Conservation (phyloP, 352 stramenopile species). For the Elongisporangium prolatum region DNA sequence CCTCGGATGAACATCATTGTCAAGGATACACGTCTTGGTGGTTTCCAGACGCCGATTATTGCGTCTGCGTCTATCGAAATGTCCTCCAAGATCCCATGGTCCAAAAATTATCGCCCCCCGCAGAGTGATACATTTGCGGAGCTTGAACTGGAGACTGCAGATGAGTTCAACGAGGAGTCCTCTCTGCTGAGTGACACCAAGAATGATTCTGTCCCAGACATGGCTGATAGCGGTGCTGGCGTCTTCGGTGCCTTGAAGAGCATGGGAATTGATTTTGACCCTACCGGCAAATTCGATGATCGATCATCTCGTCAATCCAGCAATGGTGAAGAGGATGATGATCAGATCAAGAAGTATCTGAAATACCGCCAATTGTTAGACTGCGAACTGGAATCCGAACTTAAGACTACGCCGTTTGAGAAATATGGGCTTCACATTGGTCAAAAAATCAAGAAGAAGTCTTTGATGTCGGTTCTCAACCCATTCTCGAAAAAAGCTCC, state of each 20-base stretch:
- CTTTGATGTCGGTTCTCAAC: slow-evolving; percentile 57
- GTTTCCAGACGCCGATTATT: slow-evolving; percentile 82
- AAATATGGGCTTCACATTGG: slow-evolving; percentile 84
- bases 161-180: slow-evolving; percentile 51
- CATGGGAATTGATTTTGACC: slow-evolving; percentile 79
- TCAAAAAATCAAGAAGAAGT: slow-evolving; percentile 71
- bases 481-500: slow-evolving; percentile 64
- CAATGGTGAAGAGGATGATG: slow-evolving; percentile 54
- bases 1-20: slow-evolving; percentile 88
- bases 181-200: slow-evolving; percentile 32
- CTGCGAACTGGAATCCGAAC: slow-evolving; percentile 57
- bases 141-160: slow-evolving; percentile 57
- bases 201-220: slow-evolving; percentile 23
- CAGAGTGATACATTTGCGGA: slow-evolving; percentile 64
- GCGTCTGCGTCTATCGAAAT: slow-evolving; percentile 84
- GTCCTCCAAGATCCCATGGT: slow-evolving; percentile 81
- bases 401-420: slow-evolving; percentile 87
- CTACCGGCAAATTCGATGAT: slow-evolving; percentile 55
- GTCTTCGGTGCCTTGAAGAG: slow-evolving; percentile 85
- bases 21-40: slow-evolving; percentile 84
- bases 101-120: slow-evolving; percentile 62
- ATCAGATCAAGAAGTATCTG: slow-evolving; percentile 70
- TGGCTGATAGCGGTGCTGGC: slow-evolving; percentile 71
- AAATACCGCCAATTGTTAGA: slow-evolving; percentile 71
- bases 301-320: slow-evolving; percentile 48